Base-by-base conservation (phyloP, 129 eudicot species). In the Kitagawia praeruptora region DNA sequence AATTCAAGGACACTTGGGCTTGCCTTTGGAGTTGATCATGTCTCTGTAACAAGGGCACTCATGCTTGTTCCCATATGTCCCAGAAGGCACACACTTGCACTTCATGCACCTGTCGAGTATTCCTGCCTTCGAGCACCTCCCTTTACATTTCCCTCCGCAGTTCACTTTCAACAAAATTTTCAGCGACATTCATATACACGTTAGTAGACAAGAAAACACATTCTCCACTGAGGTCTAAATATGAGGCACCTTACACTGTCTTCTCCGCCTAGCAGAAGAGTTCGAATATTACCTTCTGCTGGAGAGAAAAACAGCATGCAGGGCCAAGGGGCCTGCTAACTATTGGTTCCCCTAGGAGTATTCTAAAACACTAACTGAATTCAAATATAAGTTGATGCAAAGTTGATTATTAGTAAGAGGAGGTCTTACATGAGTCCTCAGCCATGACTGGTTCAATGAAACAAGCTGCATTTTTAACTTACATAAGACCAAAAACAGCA, bases 81-180 rank as follows among this genome's bases (percentile, higher is more conserved):
- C 93, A 40, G 89, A 84, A 27, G 98, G 98, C 81, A 93, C 94
- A 64, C 96, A 93, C 64, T 89, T 86, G 93, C 98, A 93, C 23
- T 86, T 93, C 83, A 89, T 40, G 88, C 98, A 93, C 81, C 89
- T 83, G 79, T 85, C 96, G 47, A 44, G 44, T 53, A 75, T 82
- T 13, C 89, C 86, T 37, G 93, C 85, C 76, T 80, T 86, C 5
- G 84, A 84, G 79, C 98, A 93, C 86, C 93, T 81, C 15, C 44
- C 80, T 54, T 75, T 76, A 76, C 98, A 93, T 80, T 78, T 93
- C 25, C 19, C 13, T 47, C 51, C 67, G 51, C 98, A 91, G 75
- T 27, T 77, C 78, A 64, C 96, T 90, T 78, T 72, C 75, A 70
- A 38, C 47, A 38, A 70, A 38, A 69, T 19, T 25, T 23, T 45